Percentiles rank a stretch among this genome's conserved stretches.
Evolutionary conservation across 169 alveolate species (phyloP).

Genomic region (Eimeria maxima): DNA sequence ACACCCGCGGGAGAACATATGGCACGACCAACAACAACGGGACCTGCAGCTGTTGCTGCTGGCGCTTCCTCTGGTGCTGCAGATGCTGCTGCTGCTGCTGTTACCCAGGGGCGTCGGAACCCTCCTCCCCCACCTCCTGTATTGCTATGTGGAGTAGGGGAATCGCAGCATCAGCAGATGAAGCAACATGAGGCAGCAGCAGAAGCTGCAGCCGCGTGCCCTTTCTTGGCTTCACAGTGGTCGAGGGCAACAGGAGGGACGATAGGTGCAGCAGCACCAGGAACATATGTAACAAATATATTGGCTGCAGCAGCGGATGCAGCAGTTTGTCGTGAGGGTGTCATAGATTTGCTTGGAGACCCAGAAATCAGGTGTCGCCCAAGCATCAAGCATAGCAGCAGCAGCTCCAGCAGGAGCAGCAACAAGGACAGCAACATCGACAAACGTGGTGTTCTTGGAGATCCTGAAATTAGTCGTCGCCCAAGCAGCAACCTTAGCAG

Average conservation of each 20-base stretch:
- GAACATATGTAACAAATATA: background rate
- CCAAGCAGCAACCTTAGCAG: slow-evolving; percentile 54
- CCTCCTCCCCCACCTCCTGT: slow-evolving; percentile 62
- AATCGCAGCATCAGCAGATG: background rate
- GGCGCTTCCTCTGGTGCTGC: background rate
- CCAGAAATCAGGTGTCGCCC: background rate
- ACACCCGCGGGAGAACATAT: background rate
- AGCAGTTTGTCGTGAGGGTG: background rate
- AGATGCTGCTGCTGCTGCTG: slow-evolving; percentile 42
- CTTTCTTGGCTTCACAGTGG: background rate
- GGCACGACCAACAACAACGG: background rate
- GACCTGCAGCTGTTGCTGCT: slow-evolving; percentile 7
- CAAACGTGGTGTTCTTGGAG: background rate
- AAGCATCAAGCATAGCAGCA: background rate
- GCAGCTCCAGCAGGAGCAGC: slow-evolving; percentile 49
- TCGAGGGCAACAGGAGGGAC: slow-evolving; percentile 11
- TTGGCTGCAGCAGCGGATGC: slow-evolving; percentile 13
- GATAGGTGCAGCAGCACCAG: slow-evolving; percentile 30
- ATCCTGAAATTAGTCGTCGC: background rate
- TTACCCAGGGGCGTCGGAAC: background rate
- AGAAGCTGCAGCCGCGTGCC: slow-evolving; percentile 55
- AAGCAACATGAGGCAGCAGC: slow-evolving; percentile 56
- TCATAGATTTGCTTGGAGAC: background rate
- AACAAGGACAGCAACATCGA: background rate
- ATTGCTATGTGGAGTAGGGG: background rate